Evolutionary conservation across 2,329 filamentous ascomycete genomes (phyloP).

Genomic region (Paraconiothyrium sp.): DNA sequence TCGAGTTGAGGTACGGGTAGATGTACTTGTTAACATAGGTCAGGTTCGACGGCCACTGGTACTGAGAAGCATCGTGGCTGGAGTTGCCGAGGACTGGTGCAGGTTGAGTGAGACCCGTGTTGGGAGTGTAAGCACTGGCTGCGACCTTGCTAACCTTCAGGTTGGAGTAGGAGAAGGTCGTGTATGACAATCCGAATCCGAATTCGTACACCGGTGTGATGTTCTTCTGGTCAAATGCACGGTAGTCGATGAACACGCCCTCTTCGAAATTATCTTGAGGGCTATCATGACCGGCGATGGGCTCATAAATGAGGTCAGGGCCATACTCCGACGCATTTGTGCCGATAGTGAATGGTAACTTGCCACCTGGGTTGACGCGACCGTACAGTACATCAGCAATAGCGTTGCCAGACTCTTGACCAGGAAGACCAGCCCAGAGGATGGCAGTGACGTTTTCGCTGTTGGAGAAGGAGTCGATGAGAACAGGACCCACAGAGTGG

Average conservation of each 20-base stretch:
- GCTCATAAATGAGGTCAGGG: constrained; percentile 70
- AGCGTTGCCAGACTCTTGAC: constrained; percentile 83
- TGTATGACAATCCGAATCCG: constrained; percentile 82
- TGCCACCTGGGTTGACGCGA: constrained; percentile 77
- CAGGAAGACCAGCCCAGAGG: constrained; percentile 81
- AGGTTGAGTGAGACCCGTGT: constrained; percentile 67
- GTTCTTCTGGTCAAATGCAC: constrained; percentile 73
- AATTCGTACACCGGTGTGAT: constrained; percentile 81
- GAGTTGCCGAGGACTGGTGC: constrained; percentile 73
- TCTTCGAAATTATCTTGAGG: constrained; percentile 80
- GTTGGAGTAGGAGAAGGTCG: constrained; percentile 78
- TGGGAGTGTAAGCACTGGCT: constrained; percentile 66
- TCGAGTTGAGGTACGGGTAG: constrained; percentile 76
- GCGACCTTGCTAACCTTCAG: constrained; percentile 64
- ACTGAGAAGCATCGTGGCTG: constrained; percentile 70
- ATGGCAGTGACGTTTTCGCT: constrained; percentile 85
- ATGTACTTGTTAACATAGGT: constrained; percentile 66
- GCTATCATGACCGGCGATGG: constrained; percentile 72
- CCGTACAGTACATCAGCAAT: constrained; percentile 87
- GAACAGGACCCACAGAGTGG: constrained; percentile 82
- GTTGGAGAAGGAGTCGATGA: constrained; percentile 78
- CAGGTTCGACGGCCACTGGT: constrained; percentile 72
- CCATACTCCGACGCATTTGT: constrained; percentile 73
- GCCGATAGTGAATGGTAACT: constrained; percentile 84
- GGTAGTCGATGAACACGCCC: constrained; percentile 84